Conservation (phyloP, 2,329 filamentous ascomycete genomes). For the Aspergillus sp. region DNA sequence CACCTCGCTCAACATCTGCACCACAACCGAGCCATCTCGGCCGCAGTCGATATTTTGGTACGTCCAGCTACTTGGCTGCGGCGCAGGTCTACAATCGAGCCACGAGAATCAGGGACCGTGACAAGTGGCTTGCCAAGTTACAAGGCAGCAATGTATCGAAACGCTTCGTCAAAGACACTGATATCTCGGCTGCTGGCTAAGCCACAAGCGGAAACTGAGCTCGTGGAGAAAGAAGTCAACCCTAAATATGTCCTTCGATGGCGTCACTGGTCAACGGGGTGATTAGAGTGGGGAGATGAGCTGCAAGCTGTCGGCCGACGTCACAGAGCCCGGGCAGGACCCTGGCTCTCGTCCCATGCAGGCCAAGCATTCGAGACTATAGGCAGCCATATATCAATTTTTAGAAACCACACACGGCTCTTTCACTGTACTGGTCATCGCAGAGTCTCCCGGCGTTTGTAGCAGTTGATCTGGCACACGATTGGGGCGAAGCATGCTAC, state of each 20-base stretch:
- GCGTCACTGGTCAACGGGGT: neutral
- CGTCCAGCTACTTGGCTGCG: conserved; percentile 1
- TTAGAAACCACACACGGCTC: neutral
- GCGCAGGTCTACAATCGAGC: neutral
- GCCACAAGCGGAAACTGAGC: conserved; percentile 1
- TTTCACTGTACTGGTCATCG: neutral
- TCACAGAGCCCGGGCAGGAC: conserved; percentile 1
- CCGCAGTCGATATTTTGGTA: neutral
- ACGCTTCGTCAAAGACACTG: neutral
- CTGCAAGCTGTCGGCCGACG: neutral
- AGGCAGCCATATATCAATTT: conserved; percentile 15
- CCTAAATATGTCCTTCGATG: neutral
- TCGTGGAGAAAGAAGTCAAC: neutral
- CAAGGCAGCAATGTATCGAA: conserved; percentile 4
- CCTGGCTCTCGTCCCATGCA: neutral
- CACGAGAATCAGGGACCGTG: neutral
- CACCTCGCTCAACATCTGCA: neutral
- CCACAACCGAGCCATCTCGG: neutral
- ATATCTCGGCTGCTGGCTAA: neutral
- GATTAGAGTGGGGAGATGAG: neutral
- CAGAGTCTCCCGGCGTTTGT: neutral
- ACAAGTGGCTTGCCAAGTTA: conserved; percentile 3
- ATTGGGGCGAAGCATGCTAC: conserved; percentile 4
- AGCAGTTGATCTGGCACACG: neutral
- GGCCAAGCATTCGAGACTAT: neutral